Conservation (phyloP, 768 basidiomycete genomes). For the Suillus fuscotomentosus region DNA sequence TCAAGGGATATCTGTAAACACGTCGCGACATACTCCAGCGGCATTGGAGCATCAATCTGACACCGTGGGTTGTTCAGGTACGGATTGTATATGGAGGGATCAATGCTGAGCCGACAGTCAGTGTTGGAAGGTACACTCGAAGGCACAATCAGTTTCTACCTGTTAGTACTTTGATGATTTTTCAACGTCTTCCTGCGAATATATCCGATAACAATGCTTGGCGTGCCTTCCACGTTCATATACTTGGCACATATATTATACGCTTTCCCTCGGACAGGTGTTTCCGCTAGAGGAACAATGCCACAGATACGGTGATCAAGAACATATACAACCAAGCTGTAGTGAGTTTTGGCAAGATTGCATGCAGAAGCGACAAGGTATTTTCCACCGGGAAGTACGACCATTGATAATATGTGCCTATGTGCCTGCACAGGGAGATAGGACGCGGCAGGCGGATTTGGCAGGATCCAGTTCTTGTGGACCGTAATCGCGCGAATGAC, state of each 20-base stretch:
- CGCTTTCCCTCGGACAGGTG: conserved; percentile 48
- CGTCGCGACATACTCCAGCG: conserved; percentile 45
- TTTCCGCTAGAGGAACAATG: conserved; percentile 45
- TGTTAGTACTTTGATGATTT: conserved; percentile 7
- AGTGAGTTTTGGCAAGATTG: conserved; percentile 42
- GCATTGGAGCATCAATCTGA: conserved; percentile 42
- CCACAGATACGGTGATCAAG: conserved; percentile 52
- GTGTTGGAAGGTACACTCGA: conserved; percentile 2
- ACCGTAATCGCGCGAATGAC: conserved; percentile 60
- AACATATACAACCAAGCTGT: conserved; percentile 51
- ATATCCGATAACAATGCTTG: conserved; percentile 59
- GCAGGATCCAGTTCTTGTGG: conserved; percentile 56
- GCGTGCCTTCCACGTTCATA: conserved; percentile 40
- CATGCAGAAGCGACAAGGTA: conserved; percentile 62
- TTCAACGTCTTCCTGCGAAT: conserved; percentile 35
- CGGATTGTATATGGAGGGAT: conserved; percentile 32
- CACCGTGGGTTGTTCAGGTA: conserved; percentile 31
- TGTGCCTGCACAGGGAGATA: conserved; percentile 25
- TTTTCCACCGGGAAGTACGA: conserved; percentile 63
- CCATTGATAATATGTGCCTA: conserved; percentile 50
- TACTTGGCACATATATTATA: conserved; percentile 62
- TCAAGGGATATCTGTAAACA: conserved; percentile 42
- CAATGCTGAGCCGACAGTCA: conserved; percentile 21
- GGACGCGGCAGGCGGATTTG: conserved; percentile 32
- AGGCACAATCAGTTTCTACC: background rate